A percentile compares a stretch with the other conserved stretches of the same genome.
phyloP scores from a whole-genome alignment of 352 stramenopile species.

The Globisporangium megalacanthum region DNA sequence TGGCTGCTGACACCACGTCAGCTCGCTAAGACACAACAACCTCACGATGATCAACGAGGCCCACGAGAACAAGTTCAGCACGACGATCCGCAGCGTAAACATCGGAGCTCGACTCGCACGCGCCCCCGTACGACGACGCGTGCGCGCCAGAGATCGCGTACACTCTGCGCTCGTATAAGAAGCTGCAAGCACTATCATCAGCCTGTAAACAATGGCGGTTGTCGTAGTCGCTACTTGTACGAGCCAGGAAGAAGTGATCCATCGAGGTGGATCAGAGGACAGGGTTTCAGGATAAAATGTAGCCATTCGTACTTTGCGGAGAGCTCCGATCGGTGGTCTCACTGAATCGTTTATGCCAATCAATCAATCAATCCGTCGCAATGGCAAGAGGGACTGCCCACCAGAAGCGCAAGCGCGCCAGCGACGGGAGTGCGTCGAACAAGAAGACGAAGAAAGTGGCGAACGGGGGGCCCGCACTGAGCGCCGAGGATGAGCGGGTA shows the following conservation, averaged over 20 bases:
- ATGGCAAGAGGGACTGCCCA: not conserved
- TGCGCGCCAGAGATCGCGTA: not conserved
- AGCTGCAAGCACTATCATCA: not conserved
- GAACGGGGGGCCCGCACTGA: not conserved
- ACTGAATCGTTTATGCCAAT: not conserved
- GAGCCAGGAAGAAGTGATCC: too few relatives aligned
- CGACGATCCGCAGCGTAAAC: too few relatives aligned
- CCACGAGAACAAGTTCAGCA: too few relatives aligned
- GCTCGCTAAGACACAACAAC: too few relatives aligned
- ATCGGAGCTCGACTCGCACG: not conserved
- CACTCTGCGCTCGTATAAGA: not conserved
- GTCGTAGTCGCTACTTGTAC: too few relatives aligned
- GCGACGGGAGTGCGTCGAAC: not conserved
- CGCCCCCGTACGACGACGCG: not conserved
- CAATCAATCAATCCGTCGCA: not conserved
- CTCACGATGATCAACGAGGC: too few relatives aligned
- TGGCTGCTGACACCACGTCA: too few relatives aligned
- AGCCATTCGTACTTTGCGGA: not conserved
- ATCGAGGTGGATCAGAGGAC: too few relatives aligned
- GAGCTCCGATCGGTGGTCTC: conserved; percentile 4
- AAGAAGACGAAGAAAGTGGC: conserved; percentile 12
- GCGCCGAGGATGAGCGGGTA: conserved; percentile 5
- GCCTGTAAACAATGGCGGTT: not conserved
- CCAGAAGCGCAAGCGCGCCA: conserved; percentile 16
- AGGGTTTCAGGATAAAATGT: not conserved